A percentile compares a stretch with the other conserved stretches of the same genome.
phyloP scores from a whole-genome alignment of 2,329 filamentous ascomycete species.

The Onygenales sp. region DNA sequence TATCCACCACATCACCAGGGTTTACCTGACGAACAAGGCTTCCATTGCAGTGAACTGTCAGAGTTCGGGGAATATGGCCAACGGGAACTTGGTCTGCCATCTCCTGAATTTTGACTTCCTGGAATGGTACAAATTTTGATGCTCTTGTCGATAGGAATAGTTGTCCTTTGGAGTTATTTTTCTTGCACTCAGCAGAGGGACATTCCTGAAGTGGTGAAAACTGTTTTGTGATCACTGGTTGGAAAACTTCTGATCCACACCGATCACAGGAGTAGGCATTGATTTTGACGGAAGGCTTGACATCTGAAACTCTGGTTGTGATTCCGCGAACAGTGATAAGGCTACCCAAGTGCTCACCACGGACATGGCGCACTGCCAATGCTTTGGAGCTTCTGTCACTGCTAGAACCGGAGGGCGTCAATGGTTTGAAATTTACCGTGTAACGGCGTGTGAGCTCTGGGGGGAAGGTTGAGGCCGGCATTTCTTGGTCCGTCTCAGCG shows the following conservation, averaged over 20 bases:
- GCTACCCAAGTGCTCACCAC: constrained; percentile 83
- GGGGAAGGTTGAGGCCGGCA: constrained; percentile 72
- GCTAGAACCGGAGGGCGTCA: constrained; percentile 61
- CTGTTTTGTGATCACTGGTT: constrained; percentile 83
- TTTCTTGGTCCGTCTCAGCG: constrained; percentile 50
- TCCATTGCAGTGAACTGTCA: constrained; percentile 85
- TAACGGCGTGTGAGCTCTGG: constrained; percentile 87
- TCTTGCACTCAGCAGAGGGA: constrained; percentile 78
- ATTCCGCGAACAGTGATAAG: constrained; percentile 94
- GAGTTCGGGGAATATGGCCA: constrained; percentile 85
- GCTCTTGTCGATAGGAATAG: constrained; percentile 90
- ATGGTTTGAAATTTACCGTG: constrained; percentile 90
- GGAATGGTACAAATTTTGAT: constrained; percentile 94
- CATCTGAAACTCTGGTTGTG: constrained; percentile 88
- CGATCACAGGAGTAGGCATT: constrained; percentile 97
- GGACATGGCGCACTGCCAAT: constrained; percentile 85
- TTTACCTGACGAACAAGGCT: constrained; percentile 77
- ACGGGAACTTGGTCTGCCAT: constrained; percentile 99
- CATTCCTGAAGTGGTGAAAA: constrained; percentile 82
- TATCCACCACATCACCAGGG: constrained; percentile 87
- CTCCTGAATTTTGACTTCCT: constrained; percentile 97
- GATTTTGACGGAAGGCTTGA: constrained; percentile 95
- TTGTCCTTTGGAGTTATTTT: constrained; percentile 87
- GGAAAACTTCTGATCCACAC: constrained; percentile 95
- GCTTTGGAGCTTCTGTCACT: constrained; percentile 51